Evolutionary conservation across 352 stramenopile genomes (phyloP).

Genomic region (Peronospora belbahrii): DNA sequence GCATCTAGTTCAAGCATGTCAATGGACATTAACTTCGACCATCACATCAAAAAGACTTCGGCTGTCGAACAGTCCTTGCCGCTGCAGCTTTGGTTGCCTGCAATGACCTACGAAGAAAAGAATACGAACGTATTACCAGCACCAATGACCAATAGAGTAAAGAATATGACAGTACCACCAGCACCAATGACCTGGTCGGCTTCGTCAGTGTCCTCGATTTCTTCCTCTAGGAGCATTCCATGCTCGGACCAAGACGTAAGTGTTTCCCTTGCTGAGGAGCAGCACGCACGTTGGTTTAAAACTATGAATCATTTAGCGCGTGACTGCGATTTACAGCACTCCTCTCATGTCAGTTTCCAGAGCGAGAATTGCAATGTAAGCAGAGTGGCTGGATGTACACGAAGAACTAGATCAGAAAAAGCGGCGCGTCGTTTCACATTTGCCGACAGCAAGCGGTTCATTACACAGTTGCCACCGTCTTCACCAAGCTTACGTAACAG

Average conservation of each 20-base stretch:
- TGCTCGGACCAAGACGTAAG: slow-evolving; percentile 10
- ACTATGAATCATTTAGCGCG: not conserved
- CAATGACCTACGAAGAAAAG: slow-evolving; percentile 21
- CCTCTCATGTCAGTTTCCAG: not conserved
- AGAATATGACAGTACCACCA: slow-evolving; percentile 37
- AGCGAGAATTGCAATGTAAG: slow-evolving; percentile 5
- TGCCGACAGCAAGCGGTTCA: slow-evolving; percentile 18
- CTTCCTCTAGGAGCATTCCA: slow-evolving; percentile 1
- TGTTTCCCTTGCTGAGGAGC: slow-evolving; percentile 11
- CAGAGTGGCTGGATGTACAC: slow-evolving; percentile 2
- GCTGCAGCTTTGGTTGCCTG: slow-evolving; percentile 36
- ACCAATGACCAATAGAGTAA: slow-evolving; percentile 21
- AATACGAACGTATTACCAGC: slow-evolving; percentile 40
- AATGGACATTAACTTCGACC: slow-evolving; percentile 36
- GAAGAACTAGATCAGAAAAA: not conserved
- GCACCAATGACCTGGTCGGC: slow-evolving; percentile 26
- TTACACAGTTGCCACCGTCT: slow-evolving; percentile 25
- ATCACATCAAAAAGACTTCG: slow-evolving; percentile 43
- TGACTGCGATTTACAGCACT: not conserved
- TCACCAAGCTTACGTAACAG: slow-evolving; percentile 38
- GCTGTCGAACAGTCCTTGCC: slow-evolving; percentile 33
- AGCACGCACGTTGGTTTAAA: not conserved
- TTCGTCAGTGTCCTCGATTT: slow-evolving; percentile 22
- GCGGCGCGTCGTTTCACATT: slow-evolving; percentile 4
- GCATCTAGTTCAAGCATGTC: slow-evolving; percentile 43